These are phyloP conservation scores for Ceratobasidium sp. DNA, from an alignment of 1,284 basidiomycete genomes.

Conservation along the genomic window DNA sequence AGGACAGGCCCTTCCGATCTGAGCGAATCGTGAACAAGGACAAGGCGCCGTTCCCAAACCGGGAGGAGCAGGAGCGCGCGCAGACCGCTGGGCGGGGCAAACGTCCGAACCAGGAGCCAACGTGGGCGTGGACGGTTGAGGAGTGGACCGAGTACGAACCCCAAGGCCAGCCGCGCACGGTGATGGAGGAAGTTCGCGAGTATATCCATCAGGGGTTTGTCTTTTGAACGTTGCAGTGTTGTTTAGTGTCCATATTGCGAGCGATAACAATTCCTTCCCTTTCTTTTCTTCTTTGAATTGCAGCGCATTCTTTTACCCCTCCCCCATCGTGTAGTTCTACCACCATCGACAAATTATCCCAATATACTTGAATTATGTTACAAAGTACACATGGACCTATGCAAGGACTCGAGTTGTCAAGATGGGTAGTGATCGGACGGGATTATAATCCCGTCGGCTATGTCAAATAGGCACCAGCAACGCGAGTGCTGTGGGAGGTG, in stretches of 20 bases:
- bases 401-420: background rate
- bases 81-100: background rate
- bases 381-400: too few relatives aligned
- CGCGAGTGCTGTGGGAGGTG: background rate
- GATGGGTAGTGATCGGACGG: background rate
- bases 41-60: constrained; percentile 19
- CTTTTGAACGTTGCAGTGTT: background rate
- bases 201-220: constrained; percentile 22
- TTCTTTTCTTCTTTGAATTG: background rate
- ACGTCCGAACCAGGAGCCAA: background rate
- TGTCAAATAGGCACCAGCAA: constrained; percentile 20
- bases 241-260: background rate
- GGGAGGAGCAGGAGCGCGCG: constrained; percentile 9
- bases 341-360: constrained; percentile 6
- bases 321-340: constrained; percentile 8
- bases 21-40: constrained; percentile 1
- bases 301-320: background rate
- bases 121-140: constrained; percentile 20
- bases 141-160: constrained; percentile 14
- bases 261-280: background rate
- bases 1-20: background rate
- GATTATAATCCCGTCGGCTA: background rate
- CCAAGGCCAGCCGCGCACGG: background rate
- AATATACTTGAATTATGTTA: constrained; percentile 32
- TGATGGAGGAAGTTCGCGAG: constrained; percentile 32